These are phyloP conservation scores for Immersiporthe knoxdaviesiana DNA, from an alignment of 2,329 filamentous ascomycete genomes.

Conservation along the genomic window DNA sequence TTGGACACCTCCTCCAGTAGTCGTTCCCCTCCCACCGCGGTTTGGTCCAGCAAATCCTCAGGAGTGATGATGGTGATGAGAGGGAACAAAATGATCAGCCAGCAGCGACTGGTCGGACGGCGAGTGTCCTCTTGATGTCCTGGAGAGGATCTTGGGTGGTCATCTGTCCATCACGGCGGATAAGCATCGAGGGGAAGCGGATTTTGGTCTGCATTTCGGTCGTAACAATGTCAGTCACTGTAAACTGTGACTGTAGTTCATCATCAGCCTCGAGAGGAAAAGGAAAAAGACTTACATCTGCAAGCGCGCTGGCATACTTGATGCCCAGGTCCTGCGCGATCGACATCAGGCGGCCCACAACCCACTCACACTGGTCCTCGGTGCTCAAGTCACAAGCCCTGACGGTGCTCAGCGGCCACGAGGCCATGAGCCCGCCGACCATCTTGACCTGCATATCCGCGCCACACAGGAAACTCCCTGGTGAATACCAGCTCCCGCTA, in stretches of 20 bases:
- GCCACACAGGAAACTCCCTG: conserved; percentile 53
- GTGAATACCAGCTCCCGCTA: conserved; percentile 45
- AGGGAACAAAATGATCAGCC: too few relatives aligned
- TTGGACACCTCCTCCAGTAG: too few relatives aligned
- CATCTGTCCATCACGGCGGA: conserved; percentile 56
- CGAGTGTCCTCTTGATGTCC: conserved; percentile 21
- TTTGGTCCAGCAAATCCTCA: not conserved
- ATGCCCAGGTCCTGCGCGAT: conserved; percentile 61
- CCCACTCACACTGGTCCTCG: conserved; percentile 60
- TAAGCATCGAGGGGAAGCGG: conserved; percentile 65
- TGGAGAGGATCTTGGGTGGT: conserved; percentile 33
- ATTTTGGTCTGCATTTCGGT: conserved; percentile 52
- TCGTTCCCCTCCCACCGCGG: not conserved
- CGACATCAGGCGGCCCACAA: conserved; percentile 54
- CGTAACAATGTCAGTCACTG: not conserved
- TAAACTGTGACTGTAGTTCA: too few relatives aligned
- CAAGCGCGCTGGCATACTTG: conserved; percentile 60
- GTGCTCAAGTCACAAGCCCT: conserved; percentile 62
- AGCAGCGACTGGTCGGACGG: not conserved
- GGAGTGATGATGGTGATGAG: too few relatives aligned
- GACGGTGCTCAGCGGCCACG: conserved; percentile 60
- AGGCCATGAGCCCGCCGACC: conserved; percentile 61
- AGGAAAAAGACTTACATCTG: conserved; percentile 44
- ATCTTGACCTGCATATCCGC: conserved; percentile 56
- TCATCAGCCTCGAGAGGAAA: not conserved